A percentile compares a stretch with the other conserved stretches of the same genome.
Evolutionary conservation across 106 monocot species (phyloP).

Genomic region (Dioscorea alata): DNA sequence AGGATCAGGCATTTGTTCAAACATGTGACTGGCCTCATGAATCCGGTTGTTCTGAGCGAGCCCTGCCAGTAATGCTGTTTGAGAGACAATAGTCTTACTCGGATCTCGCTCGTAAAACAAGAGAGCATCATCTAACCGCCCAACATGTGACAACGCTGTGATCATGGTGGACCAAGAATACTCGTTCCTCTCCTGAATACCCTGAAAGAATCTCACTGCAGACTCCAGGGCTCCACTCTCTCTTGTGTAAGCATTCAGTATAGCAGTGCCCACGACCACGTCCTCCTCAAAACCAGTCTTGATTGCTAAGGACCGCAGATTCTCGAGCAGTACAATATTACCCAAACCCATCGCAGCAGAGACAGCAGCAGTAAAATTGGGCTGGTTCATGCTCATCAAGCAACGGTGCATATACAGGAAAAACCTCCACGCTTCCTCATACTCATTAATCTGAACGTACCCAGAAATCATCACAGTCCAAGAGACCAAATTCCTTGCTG

Average conservation of each 20-base stretch:
- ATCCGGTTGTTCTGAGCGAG: constrained; percentile 45
- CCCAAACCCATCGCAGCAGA: constrained; percentile 33
- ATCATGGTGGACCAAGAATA: constrained; percentile 69
- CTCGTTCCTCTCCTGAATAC: constrained; percentile 55
- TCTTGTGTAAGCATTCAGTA: constrained; percentile 50
- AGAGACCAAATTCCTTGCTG: constrained; percentile 37
- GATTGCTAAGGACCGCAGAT: constrained; percentile 35
- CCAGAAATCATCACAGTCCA: constrained; percentile 80
- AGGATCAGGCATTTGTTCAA: constrained; percentile 44
- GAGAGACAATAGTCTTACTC: constrained; percentile 36
- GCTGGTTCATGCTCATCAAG: constrained; percentile 35
- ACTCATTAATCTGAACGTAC: constrained; percentile 36
- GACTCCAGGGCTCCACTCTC: constrained; percentile 16
- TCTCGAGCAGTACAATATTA: constrained; percentile 33
- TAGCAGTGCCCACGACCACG: constrained; percentile 58
- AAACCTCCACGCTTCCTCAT: constrained; percentile 30
- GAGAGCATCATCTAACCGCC: constrained; percentile 39
- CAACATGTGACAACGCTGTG: constrained; percentile 36
- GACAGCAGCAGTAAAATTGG: constrained; percentile 35
- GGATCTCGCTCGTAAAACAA: constrained; percentile 39
- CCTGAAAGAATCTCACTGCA: constrained; percentile 45
- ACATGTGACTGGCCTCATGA: constrained; percentile 34
- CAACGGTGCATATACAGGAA: constrained; percentile 24
- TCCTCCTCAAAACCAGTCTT: constrained; percentile 54
- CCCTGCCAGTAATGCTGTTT: constrained; percentile 42